phyloP scores from a whole-genome alignment of 495 filamentous ascomycete genomes.

The Chaetomium fimeti region DNA sequence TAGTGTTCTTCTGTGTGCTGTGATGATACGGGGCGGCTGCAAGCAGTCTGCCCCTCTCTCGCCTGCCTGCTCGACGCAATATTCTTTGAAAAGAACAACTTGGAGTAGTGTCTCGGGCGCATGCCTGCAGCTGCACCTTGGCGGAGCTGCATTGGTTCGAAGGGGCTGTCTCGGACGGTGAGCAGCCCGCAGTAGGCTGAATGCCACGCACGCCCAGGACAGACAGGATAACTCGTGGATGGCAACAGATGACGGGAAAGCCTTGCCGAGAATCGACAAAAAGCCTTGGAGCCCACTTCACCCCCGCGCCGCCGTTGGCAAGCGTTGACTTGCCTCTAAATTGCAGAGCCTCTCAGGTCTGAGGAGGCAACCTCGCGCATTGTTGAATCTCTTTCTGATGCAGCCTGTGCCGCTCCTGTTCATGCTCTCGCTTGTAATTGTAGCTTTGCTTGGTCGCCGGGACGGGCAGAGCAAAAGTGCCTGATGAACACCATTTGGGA shows the following conservation, averaged over 20 bases:
- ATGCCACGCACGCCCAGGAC: conserved; percentile 7
- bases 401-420: conserved; percentile 20
- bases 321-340: background rate
- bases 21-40: too few relatives aligned
- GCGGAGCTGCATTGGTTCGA: conserved; percentile 9
- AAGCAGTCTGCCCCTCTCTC: background rate
- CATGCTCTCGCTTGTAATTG: conserved; percentile 15
- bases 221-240: too few relatives aligned
- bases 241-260: too few relatives aligned
- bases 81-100: background rate
- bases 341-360: background rate
- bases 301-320: background rate
- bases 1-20: too few relatives aligned
- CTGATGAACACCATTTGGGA: background rate
- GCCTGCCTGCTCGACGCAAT: background rate
- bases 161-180: conserved; percentile 13
- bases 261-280: conserved; percentile 1
- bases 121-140: conserved; percentile 21
- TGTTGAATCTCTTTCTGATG: conserved; percentile 13
- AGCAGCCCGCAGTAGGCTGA: conserved; percentile 2
- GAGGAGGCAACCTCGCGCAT: conserved; percentile 5
- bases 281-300: background rate
- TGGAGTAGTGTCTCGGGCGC: conserved; percentile 15
- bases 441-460: background rate
- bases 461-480: background rate